phyloP scores from a whole-genome alignment of 2,329 filamentous ascomycete species.

The Nemania sp. region DNA sequence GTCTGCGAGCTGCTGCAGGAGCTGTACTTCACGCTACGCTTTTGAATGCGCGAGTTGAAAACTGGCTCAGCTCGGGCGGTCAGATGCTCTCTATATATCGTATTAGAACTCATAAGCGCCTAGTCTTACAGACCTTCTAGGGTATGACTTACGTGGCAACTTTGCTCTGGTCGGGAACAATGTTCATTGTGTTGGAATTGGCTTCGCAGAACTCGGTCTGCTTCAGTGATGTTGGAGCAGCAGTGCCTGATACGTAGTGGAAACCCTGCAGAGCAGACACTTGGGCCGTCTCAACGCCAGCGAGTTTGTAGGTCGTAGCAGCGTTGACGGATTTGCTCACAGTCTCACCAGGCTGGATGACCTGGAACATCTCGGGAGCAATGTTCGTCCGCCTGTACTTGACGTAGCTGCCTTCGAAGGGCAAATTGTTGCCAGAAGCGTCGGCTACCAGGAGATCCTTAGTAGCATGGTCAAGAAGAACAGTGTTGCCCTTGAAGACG shows the following conservation, averaged over 20 bases:
- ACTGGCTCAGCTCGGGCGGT: slow-evolving; percentile 13
- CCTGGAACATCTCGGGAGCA: slow-evolving; percentile 27
- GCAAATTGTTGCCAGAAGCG: slow-evolving; percentile 23
- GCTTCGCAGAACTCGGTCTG: slow-evolving; percentile 24
- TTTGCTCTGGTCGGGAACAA: slow-evolving; percentile 23
- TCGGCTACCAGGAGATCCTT: slow-evolving; percentile 26
- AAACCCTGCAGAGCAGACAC: slow-evolving; percentile 28
- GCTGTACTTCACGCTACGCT: slow-evolving; percentile 25
- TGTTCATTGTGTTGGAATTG: slow-evolving; percentile 23
- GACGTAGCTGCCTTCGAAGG: slow-evolving; percentile 26
- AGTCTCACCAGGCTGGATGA: slow-evolving; percentile 28
- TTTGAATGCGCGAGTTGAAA: slow-evolving; percentile 27
- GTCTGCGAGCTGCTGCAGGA: slow-evolving; percentile 24
- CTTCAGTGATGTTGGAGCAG: slow-evolving; percentile 23
- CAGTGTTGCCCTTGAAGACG: slow-evolving; percentile 30
- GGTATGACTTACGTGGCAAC: slow-evolving; percentile 20
- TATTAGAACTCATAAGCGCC: slow-evolving; percentile 5
- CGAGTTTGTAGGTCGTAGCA: slow-evolving; percentile 25
- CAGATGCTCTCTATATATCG: slow-evolving; percentile 19
- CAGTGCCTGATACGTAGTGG: slow-evolving; percentile 26
- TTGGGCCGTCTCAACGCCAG: slow-evolving; percentile 18
- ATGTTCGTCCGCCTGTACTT: slow-evolving; percentile 22
- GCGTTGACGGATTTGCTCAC: slow-evolving; percentile 23
- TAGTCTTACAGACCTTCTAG: neutral
- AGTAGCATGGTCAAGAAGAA: slow-evolving; percentile 25